These are phyloP conservation scores for Knufia fluminis DNA, from an alignment of 2,329 filamentous ascomycete species.

Conservation along the genomic window DNA sequence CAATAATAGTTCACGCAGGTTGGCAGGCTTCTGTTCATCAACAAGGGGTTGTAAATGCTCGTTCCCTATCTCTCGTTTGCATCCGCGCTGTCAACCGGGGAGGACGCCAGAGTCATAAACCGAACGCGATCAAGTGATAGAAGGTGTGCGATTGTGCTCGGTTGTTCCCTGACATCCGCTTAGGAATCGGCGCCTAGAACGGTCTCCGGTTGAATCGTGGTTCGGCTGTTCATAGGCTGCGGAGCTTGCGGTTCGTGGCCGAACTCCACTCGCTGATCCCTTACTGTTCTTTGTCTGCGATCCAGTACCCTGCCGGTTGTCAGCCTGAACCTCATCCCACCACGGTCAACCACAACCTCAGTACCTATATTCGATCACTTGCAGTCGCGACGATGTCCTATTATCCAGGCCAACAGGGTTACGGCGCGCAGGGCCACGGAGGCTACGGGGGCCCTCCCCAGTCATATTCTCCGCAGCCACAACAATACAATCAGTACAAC, in stretches of 20 bases:
- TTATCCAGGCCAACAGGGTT: constrained; percentile 49
- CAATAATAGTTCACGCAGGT: no score
- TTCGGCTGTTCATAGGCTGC: neutral
- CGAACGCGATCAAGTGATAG: no score
- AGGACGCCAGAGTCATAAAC: no score
- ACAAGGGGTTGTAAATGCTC: no score
- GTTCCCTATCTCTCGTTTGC: no score
- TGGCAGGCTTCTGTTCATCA: no score
- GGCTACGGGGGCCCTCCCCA: constrained; percentile 26
- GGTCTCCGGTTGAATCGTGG: neutral
- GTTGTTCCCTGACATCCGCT: no score
- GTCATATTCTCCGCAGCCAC: constrained; percentile 24
- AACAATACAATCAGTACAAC: neutral
- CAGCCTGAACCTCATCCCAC: neutral
- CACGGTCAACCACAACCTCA: no score
- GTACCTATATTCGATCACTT: no score
- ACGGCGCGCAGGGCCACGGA: constrained; percentile 44
- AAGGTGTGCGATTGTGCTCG: no score
- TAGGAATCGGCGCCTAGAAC: neutral
- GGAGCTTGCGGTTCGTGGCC: neutral
- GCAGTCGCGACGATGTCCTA: constrained; percentile 54
- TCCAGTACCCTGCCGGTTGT: neutral
- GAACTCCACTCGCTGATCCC: neutral
- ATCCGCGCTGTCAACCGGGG: no score
- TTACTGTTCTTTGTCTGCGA: neutral